Conservation (phyloP, 2,329 filamentous ascomycete genomes). For the Penicillium sp. region DNA sequence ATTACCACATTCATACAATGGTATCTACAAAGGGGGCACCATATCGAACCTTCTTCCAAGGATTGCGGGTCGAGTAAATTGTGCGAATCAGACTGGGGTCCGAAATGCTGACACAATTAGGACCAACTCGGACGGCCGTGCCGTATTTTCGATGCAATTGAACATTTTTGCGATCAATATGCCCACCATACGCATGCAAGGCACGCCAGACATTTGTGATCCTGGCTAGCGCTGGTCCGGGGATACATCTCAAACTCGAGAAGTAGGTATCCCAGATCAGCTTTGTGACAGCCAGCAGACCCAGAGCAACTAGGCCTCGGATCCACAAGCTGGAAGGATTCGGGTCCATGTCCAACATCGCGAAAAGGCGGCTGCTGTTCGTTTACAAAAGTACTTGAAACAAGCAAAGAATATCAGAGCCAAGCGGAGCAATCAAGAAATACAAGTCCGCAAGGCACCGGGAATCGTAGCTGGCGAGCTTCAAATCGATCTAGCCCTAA, state of each 20-base stretch:
- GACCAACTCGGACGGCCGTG: conserved; percentile 42
- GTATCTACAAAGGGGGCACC: neutral
- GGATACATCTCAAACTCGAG: conserved; percentile 14
- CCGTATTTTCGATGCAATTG: conserved; percentile 43
- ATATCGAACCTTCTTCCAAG: conserved; percentile 21
- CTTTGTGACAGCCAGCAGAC: conserved; percentile 12
- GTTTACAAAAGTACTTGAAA: neutral
- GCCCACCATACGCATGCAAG: conserved; percentile 12
- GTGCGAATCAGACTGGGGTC: conserved; percentile 40
- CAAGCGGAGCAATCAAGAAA: neutral
- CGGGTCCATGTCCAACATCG: conserved; percentile 6
- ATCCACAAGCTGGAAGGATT: conserved; percentile 7
- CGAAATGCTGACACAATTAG: conserved; percentile 43
- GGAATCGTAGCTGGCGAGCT: neutral
- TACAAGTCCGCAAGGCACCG: neutral
- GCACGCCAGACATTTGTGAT: conserved; percentile 18
- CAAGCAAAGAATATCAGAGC: neutral
- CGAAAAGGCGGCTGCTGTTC: neutral
- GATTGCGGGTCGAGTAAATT: conserved; percentile 33
- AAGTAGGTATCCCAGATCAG: conserved; percentile 11
- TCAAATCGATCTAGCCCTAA: neutral
- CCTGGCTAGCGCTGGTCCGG: conserved; percentile 19
- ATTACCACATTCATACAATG: neutral
- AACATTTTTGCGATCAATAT: conserved; percentile 18
- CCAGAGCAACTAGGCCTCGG: conserved; percentile 9